Evolutionary conservation across 305 asterid genomes (phyloP), one percentile per base, ranked within the genome.

Genomic region (Ilex paraguariensis): DNA sequence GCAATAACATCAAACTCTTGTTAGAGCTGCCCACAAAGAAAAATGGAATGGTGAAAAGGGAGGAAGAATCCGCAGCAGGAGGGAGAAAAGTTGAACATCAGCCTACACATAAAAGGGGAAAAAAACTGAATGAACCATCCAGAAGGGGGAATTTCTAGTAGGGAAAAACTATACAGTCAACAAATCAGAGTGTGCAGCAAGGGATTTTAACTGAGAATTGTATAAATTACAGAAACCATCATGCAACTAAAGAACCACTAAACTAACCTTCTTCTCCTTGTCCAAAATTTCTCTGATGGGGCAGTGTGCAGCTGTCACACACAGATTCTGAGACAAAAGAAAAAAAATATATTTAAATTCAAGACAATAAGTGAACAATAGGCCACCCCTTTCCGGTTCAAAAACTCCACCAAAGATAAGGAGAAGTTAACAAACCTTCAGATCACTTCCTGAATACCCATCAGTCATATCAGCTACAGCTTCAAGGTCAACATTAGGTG

Each of bases 221-320:
- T 36, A 36, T 36, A 36, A 36, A 46, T 11, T 13, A 46, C 52
- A 7, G 3, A 12, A 46, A 46, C 6, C 5, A 46, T 13, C 13
- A 46, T 13, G 52, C 52, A 13, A 46, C 52, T 46, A 1, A 46
- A 12, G 52, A 46, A 36, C 42, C 9, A 63, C 68, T 15, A 30
- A 52, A 70, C 70, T 54, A 50, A 80, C 83, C 86, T 77, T 70
- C 67, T 70, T 74, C 70, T 80, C 86, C 66, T 71, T 77, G 63
- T 74, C 80, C 62, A 80, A 59, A 69, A 80, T 64, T 66, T 77
- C 83, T 70, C 86, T 71, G 58, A 80, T 80, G 8, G 86, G 79
- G 61, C 86, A 67, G 63, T 80, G 88, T 12, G 92, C 90, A 70
- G 92, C 96, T 49, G 90, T 73, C 64, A 86, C 87, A 63, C 92